Conservation (phyloP, 345 rosid species). For the Draba incana region DNA sequence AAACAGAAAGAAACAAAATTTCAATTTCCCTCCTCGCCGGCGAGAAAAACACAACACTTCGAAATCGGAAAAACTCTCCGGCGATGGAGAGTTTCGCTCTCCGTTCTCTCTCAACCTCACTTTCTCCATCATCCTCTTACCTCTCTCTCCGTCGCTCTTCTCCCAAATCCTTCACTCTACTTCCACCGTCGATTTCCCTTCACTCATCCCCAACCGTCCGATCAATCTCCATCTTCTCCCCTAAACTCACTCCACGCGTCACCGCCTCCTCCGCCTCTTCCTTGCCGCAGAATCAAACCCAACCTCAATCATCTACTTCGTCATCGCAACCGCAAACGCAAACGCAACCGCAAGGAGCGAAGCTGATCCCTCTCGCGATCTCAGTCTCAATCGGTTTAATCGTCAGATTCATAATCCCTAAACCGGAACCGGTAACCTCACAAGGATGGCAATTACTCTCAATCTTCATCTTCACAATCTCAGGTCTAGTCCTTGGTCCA, state of each 20-base stretch:
- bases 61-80: background rate
- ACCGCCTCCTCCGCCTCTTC: slow-evolving; percentile 35
- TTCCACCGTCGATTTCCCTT: slow-evolving; percentile 13
- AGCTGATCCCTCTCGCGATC: slow-evolving; percentile 55
- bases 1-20: background rate
- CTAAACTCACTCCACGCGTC: slow-evolving; percentile 45
- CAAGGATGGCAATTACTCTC: slow-evolving; percentile 92
- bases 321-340: background rate
- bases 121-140: slow-evolving; percentile 44
- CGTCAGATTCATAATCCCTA: slow-evolving; percentile 63
- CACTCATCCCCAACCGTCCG: slow-evolving; percentile 41
- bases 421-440: slow-evolving; percentile 59
- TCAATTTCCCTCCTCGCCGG: slow-evolving; percentile 13
- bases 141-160: slow-evolving; percentile 47
- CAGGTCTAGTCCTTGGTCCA: slow-evolving; percentile 84
- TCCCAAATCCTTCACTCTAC: slow-evolving; percentile 9
- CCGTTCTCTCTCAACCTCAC: slow-evolving; percentile 45
- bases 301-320: slow-evolving; percentile 3
- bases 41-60: background rate
- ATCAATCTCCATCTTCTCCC: slow-evolving; percentile 40
- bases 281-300: slow-evolving; percentile 26
- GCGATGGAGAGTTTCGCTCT: slow-evolving; percentile 71
- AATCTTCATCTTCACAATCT: slow-evolving; percentile 75
- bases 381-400: slow-evolving; percentile 67
- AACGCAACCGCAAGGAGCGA: slow-evolving; percentile 58